phyloP scores from a whole-genome alignment of 2,329 filamentous ascomycete species.

The Lecanicillium sp. region DNA sequence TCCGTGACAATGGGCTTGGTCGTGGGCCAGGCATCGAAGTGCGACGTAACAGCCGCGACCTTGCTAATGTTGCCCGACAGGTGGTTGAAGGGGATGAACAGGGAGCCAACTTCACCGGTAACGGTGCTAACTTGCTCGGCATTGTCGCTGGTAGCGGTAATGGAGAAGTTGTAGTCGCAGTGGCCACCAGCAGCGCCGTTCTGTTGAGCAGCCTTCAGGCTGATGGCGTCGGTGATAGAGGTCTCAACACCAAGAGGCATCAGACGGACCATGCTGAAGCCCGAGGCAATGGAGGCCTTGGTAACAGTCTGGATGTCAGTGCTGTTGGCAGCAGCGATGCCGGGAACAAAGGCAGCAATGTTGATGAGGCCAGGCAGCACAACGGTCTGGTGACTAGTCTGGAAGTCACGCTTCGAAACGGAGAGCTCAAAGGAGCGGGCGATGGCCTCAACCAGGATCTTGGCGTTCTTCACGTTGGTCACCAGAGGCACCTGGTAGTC shows the following conservation, averaged over 20 bases:
- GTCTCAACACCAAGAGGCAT: constrained; percentile 70
- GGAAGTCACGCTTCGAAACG: constrained; percentile 78
- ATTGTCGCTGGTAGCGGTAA: constrained; percentile 67
- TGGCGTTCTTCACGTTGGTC: constrained; percentile 98
- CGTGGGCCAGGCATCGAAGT: constrained; percentile 71
- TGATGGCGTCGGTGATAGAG: constrained; percentile 65
- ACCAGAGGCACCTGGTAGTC: constrained; percentile 95
- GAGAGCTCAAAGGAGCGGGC: constrained; percentile 81
- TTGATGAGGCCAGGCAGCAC: constrained; percentile 72
- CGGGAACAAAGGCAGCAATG: constrained; percentile 73
- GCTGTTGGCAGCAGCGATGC: constrained; percentile 58
- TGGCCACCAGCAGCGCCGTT: constrained; percentile 62
- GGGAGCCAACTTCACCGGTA: constrained; percentile 66
- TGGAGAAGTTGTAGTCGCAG: constrained; percentile 77
- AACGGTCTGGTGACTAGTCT: constrained; percentile 77
- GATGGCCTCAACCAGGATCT: constrained; percentile 92
- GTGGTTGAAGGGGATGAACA: constrained; percentile 80
- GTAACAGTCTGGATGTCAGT: constrained; percentile 64
- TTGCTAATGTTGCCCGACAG: constrained; percentile 78
- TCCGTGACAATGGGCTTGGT: constrained; percentile 78
- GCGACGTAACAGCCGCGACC: constrained; percentile 70
- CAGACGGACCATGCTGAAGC: constrained; percentile 74
- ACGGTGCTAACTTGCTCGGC: constrained; percentile 68
- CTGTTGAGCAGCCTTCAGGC: constrained; percentile 65
- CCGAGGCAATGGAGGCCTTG: constrained; percentile 66